These are phyloP conservation scores for Fusarium buharicum DNA, from an alignment of 2,329 filamentous ascomycete genomes.

Conservation along the genomic window DNA sequence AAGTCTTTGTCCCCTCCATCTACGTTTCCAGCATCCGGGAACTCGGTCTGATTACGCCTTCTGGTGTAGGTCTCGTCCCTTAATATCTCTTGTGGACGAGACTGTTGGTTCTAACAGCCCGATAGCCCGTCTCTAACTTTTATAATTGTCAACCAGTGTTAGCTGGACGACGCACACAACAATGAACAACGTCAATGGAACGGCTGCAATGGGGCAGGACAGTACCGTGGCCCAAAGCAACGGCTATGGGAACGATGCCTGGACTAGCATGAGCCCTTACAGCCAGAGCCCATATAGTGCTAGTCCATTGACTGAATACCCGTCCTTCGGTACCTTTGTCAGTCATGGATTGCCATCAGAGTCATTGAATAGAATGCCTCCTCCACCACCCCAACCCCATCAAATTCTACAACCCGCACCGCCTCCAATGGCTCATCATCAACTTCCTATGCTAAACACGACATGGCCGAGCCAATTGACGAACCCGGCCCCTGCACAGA, in stretches of 20 bases:
- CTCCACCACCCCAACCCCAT: slow-evolving; percentile 59
- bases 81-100: background rate
- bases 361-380: slow-evolving; percentile 63
- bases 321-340: slow-evolving; percentile 66
- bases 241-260: slow-evolving; percentile 57
- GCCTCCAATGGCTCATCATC: slow-evolving; percentile 63
- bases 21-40: slow-evolving; percentile 26
- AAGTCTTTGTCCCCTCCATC: slow-evolving; percentile 20
- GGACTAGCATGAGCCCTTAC: slow-evolving; percentile 70
- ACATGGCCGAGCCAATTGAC: slow-evolving; percentile 87
- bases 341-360: slow-evolving; percentile 63
- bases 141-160: slow-evolving; percentile 19
- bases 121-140: too few species aligned
- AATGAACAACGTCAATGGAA: slow-evolving; percentile 51
- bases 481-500: slow-evolving; percentile 65
- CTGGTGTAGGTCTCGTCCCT: slow-evolving; percentile 15
- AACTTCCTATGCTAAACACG: slow-evolving; percentile 75
- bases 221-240: slow-evolving; percentile 47
- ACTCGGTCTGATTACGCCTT: slow-evolving; percentile 16
- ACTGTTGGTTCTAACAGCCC: too few species aligned
- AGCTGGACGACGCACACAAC: slow-evolving; percentile 34
- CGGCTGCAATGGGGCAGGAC: slow-evolving; percentile 48
- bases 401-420: slow-evolving; percentile 49
- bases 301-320: slow-evolving; percentile 73
- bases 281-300: slow-evolving; percentile 65